Base-by-base conservation (phyloP, 176 grass and related monocot genomes). In the Carex kokanica region DNA sequence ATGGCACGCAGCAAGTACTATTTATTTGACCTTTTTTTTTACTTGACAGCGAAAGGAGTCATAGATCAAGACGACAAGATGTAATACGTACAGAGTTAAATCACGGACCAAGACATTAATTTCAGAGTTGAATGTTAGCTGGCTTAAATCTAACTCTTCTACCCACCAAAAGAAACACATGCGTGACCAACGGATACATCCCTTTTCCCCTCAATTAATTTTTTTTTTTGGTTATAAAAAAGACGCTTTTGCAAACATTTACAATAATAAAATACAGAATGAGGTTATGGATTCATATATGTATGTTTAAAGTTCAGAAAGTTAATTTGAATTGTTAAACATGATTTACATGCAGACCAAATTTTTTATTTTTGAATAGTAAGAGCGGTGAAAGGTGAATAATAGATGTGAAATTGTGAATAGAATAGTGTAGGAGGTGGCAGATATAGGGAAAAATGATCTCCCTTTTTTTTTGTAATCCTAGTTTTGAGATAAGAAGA, bases 81-180 rank as follows among this genome's bases (percentile, higher is more conserved):
- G 71, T 53, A 52, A 74, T 53, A 53, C 21, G 45, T 74, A 74
- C 71, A 29, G 38, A 6, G 21, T 74, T 74, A 53, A 74, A 74
- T 74, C 71, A 74, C 43, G 71, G 71, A 74, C 45, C 43, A 74
- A 16, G 18, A 29, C 71, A 52, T 52, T 74, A 74, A 74, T 74
- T 74, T 24, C 21, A 74, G 71, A 23, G 31, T 74, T 74, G 71
- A 53, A 74, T 12, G 71, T 74, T 74, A 74, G 71, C 45, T 74
- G 21, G 12, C 71, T 74, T 53, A 74, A 14, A 51, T 74, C 71
- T 14, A 74, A 74, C 45, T 74, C 45, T 49, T 49, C 43, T 74
- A 74, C 71, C 45, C 8, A 74, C 71, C 71, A 53, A 67, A 58
- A 17, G 0, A 1, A 67, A 67, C 13, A 67, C 64, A 2, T 17